Conservation (phyloP, 176 grass and related monocot genomes). For the Themeda triandra region DNA sequence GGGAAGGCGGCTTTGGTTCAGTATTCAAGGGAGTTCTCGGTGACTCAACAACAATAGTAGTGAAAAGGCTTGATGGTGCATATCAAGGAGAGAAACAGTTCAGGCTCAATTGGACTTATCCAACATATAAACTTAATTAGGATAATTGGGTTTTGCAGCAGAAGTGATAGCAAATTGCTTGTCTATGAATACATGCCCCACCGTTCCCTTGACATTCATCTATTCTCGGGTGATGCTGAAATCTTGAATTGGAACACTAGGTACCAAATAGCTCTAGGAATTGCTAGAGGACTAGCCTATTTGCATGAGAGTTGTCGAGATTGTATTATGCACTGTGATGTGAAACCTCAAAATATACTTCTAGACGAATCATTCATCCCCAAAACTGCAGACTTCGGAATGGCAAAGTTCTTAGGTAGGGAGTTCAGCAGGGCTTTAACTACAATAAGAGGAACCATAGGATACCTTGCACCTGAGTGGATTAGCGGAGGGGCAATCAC, state of each 20-base stretch:
- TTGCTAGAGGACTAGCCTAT: conserved; percentile 52
- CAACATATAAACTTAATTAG: conserved; percentile 64
- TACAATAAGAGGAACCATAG: conserved; percentile 34
- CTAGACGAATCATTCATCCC: background rate
- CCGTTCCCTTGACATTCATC: conserved; percentile 42
- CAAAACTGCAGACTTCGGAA: conserved; percentile 42
- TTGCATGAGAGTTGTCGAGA: conserved; percentile 52
- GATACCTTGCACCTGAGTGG: conserved; percentile 44
- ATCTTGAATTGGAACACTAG: conserved; percentile 37
- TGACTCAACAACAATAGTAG: conserved; percentile 36
- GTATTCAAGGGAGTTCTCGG: conserved; percentile 45
- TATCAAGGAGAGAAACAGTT: conserved; percentile 68
- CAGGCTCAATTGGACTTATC: conserved; percentile 39
- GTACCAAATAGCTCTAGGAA: conserved; percentile 47
- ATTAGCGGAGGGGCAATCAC: conserved; percentile 17
- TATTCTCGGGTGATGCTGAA: conserved; percentile 13
- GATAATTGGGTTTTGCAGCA: conserved; percentile 56
- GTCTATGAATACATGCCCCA: conserved; percentile 66
- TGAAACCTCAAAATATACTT: conserved; percentile 35
- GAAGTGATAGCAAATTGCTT: conserved; percentile 37
- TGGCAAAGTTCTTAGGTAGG: conserved; percentile 39
- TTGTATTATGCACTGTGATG: conserved; percentile 40
- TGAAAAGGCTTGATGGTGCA: conserved; percentile 50
- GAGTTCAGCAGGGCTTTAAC: conserved; percentile 30
- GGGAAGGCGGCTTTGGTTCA: conserved; percentile 54